phyloP scores from a whole-genome alignment of 2,329 filamentous ascomycete species.

The Knoxdaviesia proteae region DNA sequence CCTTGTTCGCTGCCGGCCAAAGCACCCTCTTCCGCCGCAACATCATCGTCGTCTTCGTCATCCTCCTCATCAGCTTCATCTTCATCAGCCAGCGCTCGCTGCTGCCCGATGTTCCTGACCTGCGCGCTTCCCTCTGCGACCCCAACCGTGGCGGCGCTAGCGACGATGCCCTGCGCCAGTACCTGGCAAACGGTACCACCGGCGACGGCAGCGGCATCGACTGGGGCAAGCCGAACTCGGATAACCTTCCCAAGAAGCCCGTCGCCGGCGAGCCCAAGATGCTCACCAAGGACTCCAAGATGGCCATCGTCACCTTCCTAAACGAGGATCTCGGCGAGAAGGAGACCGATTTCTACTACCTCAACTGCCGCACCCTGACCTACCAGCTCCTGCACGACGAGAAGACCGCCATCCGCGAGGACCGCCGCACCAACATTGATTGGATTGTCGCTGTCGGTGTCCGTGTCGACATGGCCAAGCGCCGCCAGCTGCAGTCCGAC shows the following conservation, averaged over 20 bases:
- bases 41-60: neutral
- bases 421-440: constrained; percentile 8
- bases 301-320: constrained; percentile 17
- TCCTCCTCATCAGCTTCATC: neutral
- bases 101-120: neutral
- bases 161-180: neutral
- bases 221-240: neutral
- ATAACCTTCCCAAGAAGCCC: neutral
- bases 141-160: too few relatives aligned
- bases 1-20: neutral
- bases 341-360: constrained; percentile 17
- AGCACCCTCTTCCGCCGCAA: neutral
- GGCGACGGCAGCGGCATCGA: too few relatives aligned
- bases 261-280: neutral
- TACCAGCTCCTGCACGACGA: constrained; percentile 19
- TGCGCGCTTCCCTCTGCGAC: neutral
- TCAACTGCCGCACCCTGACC: constrained; percentile 15
- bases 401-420: constrained; percentile 10
- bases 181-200: neutral
- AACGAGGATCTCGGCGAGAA: constrained; percentile 10
- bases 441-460: constrained; percentile 17
- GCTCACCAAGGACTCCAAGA: constrained; percentile 2
- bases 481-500: constrained; percentile 13
- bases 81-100: neutral
- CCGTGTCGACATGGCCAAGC: constrained; percentile 11